Conservation (phyloP, 164 flowering plant genomes). For the Sedum album region DNA sequence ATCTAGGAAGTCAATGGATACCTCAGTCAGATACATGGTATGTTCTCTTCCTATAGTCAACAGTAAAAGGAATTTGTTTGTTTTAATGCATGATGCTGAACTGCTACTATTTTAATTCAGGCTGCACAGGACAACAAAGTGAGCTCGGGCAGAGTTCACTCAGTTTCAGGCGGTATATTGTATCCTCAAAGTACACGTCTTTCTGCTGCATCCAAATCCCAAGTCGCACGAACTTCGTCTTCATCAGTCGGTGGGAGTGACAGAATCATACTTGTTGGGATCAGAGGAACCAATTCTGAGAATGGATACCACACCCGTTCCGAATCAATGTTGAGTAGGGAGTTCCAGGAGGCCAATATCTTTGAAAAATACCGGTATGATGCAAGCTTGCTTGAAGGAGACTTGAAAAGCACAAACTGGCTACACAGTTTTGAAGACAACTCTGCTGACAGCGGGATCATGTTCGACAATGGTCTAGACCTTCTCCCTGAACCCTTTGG, state of each 20-base stretch:
- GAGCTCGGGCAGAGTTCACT: conserved; percentile 47
- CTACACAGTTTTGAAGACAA: conserved; percentile 63
- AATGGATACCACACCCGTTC: conserved; percentile 21
- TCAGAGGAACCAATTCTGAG: conserved; percentile 22
- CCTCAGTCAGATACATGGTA: conserved; percentile 64
- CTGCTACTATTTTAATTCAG: not conserved
- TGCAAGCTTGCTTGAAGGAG: conserved; percentile 71
- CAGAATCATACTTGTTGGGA: conserved; percentile 19
- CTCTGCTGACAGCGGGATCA: conserved; percentile 44
- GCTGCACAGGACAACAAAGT: conserved; percentile 56
- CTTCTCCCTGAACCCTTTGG: conserved; percentile 79
- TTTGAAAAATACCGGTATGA: conserved; percentile 86
- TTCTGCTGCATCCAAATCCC: conserved; percentile 29
- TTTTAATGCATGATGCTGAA: not conserved
- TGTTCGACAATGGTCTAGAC: conserved; percentile 80
- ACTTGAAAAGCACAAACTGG: conserved; percentile 82
- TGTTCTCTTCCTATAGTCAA: too few species aligned
- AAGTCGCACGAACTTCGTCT: conserved; percentile 23
- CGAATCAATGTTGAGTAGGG: conserved; percentile 10
- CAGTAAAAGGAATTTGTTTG: too few species aligned
- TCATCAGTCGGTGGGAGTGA: conserved; percentile 24
- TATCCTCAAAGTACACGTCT: conserved; percentile 89
- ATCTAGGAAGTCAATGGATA: conserved; percentile 87
- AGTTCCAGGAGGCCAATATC: conserved; percentile 41
- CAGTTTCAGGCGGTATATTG: conserved; percentile 45